Percentiles rank a stretch among this genome's conserved stretches.
phyloP scores from a whole-genome alignment of 106 monocot genomes.

The Vanilla planifolia region DNA sequence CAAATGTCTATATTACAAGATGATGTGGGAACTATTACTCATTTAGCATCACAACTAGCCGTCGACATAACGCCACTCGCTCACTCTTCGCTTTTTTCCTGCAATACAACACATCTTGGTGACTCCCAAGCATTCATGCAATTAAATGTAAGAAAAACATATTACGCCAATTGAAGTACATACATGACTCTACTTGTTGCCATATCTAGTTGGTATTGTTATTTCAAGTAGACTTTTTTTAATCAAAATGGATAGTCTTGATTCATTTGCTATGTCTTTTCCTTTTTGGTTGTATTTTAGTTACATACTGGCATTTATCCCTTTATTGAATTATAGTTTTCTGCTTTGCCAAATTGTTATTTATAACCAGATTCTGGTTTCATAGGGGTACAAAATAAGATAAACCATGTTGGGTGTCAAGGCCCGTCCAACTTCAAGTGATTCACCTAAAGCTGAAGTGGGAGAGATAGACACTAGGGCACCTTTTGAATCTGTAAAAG shows the following conservation, averaged over 20 bases:
- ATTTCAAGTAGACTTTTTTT: neutral
- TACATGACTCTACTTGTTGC: neutral
- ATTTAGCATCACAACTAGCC: too few relatives aligned
- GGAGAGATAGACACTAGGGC: slow-evolving; percentile 88
- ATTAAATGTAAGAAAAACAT: neutral
- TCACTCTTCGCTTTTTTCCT: too few relatives aligned
- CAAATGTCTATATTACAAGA: too few relatives aligned
- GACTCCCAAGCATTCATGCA: neutral
- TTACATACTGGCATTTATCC: neutral
- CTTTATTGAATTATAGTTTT: neutral
- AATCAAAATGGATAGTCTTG: neutral
- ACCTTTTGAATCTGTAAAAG: slow-evolving; percentile 83
- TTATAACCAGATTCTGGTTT: neutral
- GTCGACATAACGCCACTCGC: too few relatives aligned
- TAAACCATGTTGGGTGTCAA: slow-evolving; percentile 41
- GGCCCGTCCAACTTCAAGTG: slow-evolving; percentile 29
- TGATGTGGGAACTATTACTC: too few relatives aligned
- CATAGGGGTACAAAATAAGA: slow-evolving; percentile 4
- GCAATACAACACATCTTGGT: too few relatives aligned
- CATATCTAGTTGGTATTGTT: neutral
- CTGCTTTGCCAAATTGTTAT: neutral
- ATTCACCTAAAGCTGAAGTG: slow-evolving; percentile 42
- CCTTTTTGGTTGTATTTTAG: neutral
- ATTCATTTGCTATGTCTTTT: neutral
- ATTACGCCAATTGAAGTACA: neutral